Evolutionary conservation across 495 filamentous ascomycete species (phyloP), one percentile per base, ranked within the genome.

Genomic region (Chaetomium cochliodes): DNA sequence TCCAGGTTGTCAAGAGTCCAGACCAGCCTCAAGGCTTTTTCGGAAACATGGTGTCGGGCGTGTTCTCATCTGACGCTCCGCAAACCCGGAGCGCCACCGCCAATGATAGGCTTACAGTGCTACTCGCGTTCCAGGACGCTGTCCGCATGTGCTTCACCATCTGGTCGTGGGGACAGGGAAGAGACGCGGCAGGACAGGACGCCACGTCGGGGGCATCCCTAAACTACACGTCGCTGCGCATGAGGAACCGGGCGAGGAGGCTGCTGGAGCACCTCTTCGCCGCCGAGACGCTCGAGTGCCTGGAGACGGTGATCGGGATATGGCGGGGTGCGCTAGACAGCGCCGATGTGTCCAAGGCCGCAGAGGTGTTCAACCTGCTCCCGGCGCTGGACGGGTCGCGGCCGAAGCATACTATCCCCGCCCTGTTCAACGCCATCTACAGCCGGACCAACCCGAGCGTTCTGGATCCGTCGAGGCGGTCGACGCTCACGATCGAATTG

Each of bases 381-480:
- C 92, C 97, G 69, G 92, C 92, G 11, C 83, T 99, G 37, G 92
- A 97, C 67, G 92, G 92, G 15, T 94, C 92, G 9, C 84, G 92
- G 59, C 96, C 94, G 1, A 93, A 92, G 77, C 90, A 96, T 74
- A 91, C 92, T 0, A 90, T 99, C 41, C 93, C 94, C 6, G 92
- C 93, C n/a, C 88, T 98, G 9, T 97, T 99, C 79, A 96, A 97
- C 73, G 91, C 94, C 3, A 90, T 98, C 26, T 97, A 97, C 72
- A 96, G 92, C 65, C 86, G 94, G 49, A 96, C 92, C 0, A 97
- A 96, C 68, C 91, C 94, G 0, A 74, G 73, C 47, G 92, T 90
- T 2, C 78, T 98, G 47, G 92, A 96, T 47, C 84, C 89, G 3
- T 82, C 82, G 25, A 84, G 92, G 58, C 91, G 93, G 78, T 96